Conservation (phyloP, 371 early-diverging fungal species). For the Rhizopus microsporus region DNA sequence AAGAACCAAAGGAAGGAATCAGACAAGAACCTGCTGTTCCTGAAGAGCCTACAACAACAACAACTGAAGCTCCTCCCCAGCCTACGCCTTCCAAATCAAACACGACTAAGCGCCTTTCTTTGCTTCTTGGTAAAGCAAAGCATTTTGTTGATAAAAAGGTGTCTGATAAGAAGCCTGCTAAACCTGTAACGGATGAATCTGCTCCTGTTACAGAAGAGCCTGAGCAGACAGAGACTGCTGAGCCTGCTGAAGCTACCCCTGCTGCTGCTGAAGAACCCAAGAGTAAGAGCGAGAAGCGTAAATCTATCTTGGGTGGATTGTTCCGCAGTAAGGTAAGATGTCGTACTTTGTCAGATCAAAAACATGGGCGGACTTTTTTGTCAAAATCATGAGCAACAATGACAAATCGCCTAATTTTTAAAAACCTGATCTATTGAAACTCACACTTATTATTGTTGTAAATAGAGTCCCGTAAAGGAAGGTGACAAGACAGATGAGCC, state of each 20-base stretch:
- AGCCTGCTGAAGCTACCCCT: constrained; percentile 3
- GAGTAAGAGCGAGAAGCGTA: constrained; percentile 22
- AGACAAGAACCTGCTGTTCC: not conserved
- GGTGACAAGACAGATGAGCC: constrained; percentile 19
- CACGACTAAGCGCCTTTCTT: constrained; percentile 25
- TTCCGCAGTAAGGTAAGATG: constrained; percentile 30
- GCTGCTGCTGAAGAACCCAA: constrained; percentile 5
- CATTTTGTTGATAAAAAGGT: constrained; percentile 21
- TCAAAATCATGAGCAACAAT: not conserved
- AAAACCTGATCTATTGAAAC: too few relatives aligned
- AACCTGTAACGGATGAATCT: not conserved
- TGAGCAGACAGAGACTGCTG: constrained; percentile 1
- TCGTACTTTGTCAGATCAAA: constrained; percentile 16
- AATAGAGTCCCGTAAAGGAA: constrained; percentile 26
- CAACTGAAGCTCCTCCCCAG: not conserved
- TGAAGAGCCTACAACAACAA: not conserved
- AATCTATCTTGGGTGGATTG: constrained; percentile 25
- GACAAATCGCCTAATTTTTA: too few relatives aligned
- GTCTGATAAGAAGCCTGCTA: constrained; percentile 13
- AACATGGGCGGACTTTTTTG: not conserved
- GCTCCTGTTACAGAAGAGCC: constrained; percentile 3
- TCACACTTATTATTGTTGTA: constrained; percentile 1
- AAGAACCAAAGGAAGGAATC: constrained; percentile 1
- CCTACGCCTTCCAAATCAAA: constrained; percentile 22
- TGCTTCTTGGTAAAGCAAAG: constrained; percentile 23